A percentile compares a stretch with the other conserved stretches of the same genome.
These are phyloP conservation scores for Colletotrichum sp. DNA, from an alignment of 2,329 filamentous ascomycete genomes.

Conservation along the genomic window DNA sequence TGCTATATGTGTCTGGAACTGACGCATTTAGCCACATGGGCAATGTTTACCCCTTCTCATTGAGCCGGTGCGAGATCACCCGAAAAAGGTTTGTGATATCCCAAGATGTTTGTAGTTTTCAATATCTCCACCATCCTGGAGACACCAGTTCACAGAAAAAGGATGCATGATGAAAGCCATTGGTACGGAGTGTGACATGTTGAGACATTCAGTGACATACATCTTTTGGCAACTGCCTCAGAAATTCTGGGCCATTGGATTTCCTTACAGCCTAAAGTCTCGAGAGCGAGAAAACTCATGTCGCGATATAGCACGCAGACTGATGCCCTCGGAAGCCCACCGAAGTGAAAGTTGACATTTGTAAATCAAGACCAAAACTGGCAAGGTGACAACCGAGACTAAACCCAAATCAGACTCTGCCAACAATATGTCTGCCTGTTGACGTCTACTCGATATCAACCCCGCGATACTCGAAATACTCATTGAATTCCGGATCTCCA, in stretches of 20 bases:
- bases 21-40: not conserved
- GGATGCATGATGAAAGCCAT: not conserved
- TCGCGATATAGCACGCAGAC: not conserved
- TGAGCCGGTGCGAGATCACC: not conserved
- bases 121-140: not conserved
- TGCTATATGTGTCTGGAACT: not conserved
- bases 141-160: not conserved
- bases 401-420: not conserved
- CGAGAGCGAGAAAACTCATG: not conserved
- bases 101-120: not conserved
- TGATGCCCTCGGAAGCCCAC: not conserved
- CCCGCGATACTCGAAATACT: constrained; percentile 42
- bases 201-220: not conserved
- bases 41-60: not conserved
- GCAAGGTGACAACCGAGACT: not conserved
- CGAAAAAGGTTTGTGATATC: not conserved
- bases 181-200: not conserved
- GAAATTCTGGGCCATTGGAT: fast-evolving
- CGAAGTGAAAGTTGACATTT: not conserved
- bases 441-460: constrained; percentile 25
- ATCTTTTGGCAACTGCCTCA: not conserved
- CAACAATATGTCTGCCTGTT: not conserved
- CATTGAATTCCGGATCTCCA: constrained; percentile 36
- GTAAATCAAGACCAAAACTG: fast-evolving
- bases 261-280: not conserved